phyloP scores from a whole-genome alignment of 331 rosid species.

The Stylosanthes scabra region DNA sequence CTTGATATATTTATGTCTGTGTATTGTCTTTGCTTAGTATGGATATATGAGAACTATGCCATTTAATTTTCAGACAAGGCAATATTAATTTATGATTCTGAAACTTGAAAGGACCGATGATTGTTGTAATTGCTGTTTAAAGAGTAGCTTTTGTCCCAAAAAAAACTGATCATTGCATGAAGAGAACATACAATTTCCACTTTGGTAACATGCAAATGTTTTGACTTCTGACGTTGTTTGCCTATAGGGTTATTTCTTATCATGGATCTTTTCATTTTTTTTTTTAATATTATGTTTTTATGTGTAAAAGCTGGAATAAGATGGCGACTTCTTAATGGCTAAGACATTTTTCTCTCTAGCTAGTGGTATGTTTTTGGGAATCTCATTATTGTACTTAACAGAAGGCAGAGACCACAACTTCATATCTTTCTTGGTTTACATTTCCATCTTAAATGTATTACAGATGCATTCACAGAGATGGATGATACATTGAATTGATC shows the following conservation, averaged over 20 bases:
- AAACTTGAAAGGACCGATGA: neutral
- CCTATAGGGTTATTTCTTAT: neutral
- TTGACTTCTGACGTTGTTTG: neutral
- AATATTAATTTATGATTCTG: neutral
- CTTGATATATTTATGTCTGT: neutral
- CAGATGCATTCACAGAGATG: too few relatives aligned
- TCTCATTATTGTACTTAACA: neutral
- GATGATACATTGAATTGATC: neutral
- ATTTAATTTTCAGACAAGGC: neutral
- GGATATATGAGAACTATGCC: neutral
- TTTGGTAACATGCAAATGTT: neutral
- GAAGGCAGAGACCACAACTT: constrained; percentile 10
- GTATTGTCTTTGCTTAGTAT: neutral
- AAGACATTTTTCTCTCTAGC: constrained; percentile 2
- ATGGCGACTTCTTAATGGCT: neutral
- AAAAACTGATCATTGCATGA: constrained; percentile 31
- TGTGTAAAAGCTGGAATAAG: neutral
- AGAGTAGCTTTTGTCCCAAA: neutral
- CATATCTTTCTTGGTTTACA: constrained; percentile 4
- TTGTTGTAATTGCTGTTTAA: neutral
- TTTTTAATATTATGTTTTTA: neutral
- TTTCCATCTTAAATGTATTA: neutral
- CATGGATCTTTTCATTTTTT: neutral
- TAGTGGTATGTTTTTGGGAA: neutral
- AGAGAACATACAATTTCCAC: neutral